These are phyloP conservation scores for Lolium perenne DNA, from an alignment of 176 grass and related monocot genomes.

Conservation along the genomic window DNA sequence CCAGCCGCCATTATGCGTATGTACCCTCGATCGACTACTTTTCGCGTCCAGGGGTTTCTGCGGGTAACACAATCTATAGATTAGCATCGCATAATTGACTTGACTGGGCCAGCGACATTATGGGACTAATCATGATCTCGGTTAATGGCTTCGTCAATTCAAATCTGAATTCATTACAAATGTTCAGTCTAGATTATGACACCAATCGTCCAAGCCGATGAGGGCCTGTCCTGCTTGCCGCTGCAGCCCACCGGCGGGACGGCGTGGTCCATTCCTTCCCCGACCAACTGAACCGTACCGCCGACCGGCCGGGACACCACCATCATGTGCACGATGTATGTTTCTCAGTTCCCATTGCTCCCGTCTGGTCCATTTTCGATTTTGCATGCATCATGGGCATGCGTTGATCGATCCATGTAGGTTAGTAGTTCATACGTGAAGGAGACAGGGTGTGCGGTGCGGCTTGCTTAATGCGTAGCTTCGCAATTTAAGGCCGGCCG, in stretches of 20 bases:
- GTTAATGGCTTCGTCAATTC: too few species aligned
- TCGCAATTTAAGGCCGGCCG: not conserved
- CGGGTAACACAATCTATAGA: too few species aligned
- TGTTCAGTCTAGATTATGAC: too few species aligned
- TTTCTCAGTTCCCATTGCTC: not conserved
- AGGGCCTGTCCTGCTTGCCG: not conserved
- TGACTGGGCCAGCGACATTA: too few species aligned
- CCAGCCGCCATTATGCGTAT: not conserved
- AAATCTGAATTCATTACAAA: too few species aligned
- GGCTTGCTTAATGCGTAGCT: not conserved
- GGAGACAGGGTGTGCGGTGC: not conserved
- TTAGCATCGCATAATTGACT: too few species aligned
- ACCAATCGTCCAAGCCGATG: too few species aligned
- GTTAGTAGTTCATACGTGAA: not conserved
- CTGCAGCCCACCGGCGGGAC: constrained; percentile 34
- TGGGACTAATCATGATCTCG: too few species aligned
- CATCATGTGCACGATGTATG: too few species aligned
- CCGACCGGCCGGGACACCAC: not conserved
- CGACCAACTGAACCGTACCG: too few species aligned
- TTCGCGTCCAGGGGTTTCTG: too few species aligned
- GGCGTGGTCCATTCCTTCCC: not conserved
- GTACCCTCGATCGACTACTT: too few species aligned
- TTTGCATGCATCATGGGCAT: not conserved
- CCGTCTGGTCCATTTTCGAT: not conserved
- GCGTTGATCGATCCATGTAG: not conserved